These are phyloP conservation scores for Populus davidiana DNA, from an alignment of 345 rosid genomes.

Conservation along the genomic window DNA sequence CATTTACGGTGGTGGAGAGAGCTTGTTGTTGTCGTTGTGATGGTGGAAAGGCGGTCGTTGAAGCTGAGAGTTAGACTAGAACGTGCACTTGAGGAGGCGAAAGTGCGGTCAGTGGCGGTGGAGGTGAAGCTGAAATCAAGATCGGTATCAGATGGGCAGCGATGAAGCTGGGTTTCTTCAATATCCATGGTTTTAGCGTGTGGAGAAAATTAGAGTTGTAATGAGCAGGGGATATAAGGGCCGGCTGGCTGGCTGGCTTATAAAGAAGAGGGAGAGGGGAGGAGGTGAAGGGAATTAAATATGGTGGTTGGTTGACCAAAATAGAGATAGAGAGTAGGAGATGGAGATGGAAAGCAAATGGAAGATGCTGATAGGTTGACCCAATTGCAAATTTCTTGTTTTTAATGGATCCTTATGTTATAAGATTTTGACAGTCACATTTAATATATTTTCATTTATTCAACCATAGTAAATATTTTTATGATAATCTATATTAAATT, in stretches of 20 bases:
- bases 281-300: not conserved
- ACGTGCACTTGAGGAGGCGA: not conserved
- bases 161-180: not conserved
- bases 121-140: conserved; percentile 1
- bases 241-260: not conserved
- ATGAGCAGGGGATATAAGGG: not conserved
- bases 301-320: not conserved
- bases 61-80: not conserved
- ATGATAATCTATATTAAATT: no score
- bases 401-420: not conserved
- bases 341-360: not conserved
- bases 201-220: not conserved
- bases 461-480: no score
- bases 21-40: not conserved
- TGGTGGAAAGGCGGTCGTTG: not conserved
- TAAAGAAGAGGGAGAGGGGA: not conserved
- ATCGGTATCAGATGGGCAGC: not conserved
- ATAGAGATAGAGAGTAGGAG: not conserved
- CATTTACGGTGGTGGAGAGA: not conserved
- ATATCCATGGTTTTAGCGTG: not conserved
- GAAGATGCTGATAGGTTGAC: not conserved
- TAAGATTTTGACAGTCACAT: no score
- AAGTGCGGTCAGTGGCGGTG: not conserved
- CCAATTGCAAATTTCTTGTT: not conserved
- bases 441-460: no score